Evolutionary conservation across 169 alveolate genomes (phyloP).

Genomic region (Plasmodium ovale): DNA sequence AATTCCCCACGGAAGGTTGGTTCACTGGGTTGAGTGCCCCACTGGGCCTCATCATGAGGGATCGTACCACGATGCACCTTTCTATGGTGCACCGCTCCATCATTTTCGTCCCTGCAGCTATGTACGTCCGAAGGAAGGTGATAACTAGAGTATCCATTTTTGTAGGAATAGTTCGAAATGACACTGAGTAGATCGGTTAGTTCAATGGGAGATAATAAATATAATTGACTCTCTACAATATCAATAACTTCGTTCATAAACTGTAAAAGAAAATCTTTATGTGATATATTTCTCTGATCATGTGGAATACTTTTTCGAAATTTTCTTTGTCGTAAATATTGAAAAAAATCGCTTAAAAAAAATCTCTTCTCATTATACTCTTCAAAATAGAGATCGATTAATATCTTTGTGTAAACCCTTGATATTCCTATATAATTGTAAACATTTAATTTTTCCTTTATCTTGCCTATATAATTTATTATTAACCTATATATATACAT

Average conservation of each 20-base stretch:
- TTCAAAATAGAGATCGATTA: conserved; percentile 34
- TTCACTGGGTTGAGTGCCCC: neutral
- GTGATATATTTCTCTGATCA: conserved; percentile 42
- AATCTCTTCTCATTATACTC: neutral
- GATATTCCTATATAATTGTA: conserved; percentile 70
- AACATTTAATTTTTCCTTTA: conserved; percentile 45
- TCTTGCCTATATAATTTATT: conserved; percentile 36
- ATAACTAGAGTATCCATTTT: conserved; percentile 29
- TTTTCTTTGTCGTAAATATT: conserved; percentile 35
- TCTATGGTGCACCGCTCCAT: neutral
- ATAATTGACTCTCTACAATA: conserved; percentile 24
- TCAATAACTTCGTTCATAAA: conserved; percentile 47
- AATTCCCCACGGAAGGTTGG: neutral
- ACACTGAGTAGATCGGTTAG: conserved; percentile 69
- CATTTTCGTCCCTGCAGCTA: neutral
- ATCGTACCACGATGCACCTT: too few species aligned
- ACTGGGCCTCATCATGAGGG: neutral
- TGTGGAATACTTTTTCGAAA: conserved; percentile 38
- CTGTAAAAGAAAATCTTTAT: conserved; percentile 23
- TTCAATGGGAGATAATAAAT: conserved; percentile 62
- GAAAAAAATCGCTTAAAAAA: conserved; percentile 18
- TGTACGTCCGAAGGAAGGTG: neutral
- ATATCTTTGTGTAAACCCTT: conserved; percentile 53
- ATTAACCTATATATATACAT: conserved; percentile 65
- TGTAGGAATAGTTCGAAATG: conserved; percentile 57